Conservation (phyloP, 176 grass and related monocot species). For the Avena sativa region DNA sequence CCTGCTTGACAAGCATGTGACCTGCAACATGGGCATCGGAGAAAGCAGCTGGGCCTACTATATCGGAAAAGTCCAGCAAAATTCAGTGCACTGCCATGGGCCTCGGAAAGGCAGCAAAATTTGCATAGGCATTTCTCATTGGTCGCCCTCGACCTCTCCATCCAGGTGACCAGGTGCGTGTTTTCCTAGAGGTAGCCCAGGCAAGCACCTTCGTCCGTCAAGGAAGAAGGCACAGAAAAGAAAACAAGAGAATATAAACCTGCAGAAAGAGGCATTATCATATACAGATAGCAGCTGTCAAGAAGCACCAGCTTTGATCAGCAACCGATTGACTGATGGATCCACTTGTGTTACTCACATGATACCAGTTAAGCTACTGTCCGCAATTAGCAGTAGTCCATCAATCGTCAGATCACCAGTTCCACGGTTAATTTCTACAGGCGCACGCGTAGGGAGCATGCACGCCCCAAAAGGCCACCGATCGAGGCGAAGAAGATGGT, state of each 20-base stretch:
- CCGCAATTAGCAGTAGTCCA: not conserved
- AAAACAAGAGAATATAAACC: not conserved
- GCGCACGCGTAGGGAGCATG: not conserved
- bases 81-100: too few relatives aligned
- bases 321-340: not conserved
- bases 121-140: too few relatives aligned
- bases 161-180: not conserved
- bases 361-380: not conserved
- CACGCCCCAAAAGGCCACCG: slow-evolving; percentile 18
- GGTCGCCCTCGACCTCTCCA: too few relatives aligned
- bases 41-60: too few relatives aligned
- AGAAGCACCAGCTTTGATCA: not conserved
- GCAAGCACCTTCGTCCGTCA: not conserved
- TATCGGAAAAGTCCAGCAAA: too few relatives aligned
- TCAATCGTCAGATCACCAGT: not conserved
- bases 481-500: not conserved
- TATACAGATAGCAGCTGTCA: not conserved
- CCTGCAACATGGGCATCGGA: too few relatives aligned
- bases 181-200: not conserved
- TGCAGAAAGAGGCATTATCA: not conserved
- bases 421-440: not conserved
- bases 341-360: too few relatives aligned
- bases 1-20: too few relatives aligned
- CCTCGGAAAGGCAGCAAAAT: too few relatives aligned
- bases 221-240: not conserved